These are phyloP conservation scores for Dryadomyces sulphureus DNA, from an alignment of 2,329 filamentous ascomycete genomes.

Conservation along the genomic window DNA sequence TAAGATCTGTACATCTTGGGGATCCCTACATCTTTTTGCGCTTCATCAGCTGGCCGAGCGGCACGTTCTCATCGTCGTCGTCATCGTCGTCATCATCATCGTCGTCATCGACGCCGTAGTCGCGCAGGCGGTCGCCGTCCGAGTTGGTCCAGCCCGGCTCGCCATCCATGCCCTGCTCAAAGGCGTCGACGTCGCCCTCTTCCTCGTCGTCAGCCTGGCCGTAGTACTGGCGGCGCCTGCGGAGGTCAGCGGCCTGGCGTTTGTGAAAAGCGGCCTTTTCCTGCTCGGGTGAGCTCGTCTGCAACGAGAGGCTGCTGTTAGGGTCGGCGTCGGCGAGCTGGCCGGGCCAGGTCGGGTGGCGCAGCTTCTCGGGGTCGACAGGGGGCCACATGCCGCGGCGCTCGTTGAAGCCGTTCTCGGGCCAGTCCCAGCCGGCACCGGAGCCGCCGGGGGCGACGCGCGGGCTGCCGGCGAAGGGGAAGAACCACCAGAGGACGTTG, in stretches of 20 bases:
- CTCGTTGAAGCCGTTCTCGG: slow-evolving; percentile 66
- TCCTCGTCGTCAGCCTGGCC: slow-evolving; percentile 25
- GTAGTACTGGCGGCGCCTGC: slow-evolving; percentile 23
- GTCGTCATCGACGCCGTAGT: slow-evolving; percentile 71
- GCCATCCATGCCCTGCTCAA: slow-evolving; percentile 23
- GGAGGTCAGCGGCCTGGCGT: slow-evolving; percentile 33
- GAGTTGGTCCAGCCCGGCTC: slow-evolving; percentile 56
- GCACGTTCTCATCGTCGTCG: slow-evolving; percentile 39
- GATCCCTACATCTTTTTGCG: slow-evolving; percentile 16
- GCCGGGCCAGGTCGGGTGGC: slow-evolving; percentile 17
- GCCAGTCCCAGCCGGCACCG: slow-evolving; percentile 44
- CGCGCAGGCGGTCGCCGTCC: slow-evolving; percentile 58
- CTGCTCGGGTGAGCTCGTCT: slow-evolving; percentile 23
- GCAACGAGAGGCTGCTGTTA: background rate
- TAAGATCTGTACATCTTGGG: background rate
- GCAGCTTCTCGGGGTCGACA: slow-evolving; percentile 44
- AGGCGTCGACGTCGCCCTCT: slow-evolving; percentile 13
- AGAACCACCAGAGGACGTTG: slow-evolving; percentile 54
- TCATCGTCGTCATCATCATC: slow-evolving; percentile 45
- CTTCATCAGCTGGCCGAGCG: slow-evolving; percentile 51
- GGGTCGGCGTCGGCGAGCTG: background rate
- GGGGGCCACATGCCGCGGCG: slow-evolving; percentile 46
- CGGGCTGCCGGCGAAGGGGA: slow-evolving; percentile 46
- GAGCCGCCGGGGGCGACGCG: slow-evolving; percentile 19
- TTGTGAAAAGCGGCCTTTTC: slow-evolving; percentile 32